Evolutionary conservation across 129 eudicot genomes (phyloP).

Genomic region (Flaveria robusta): DNA sequence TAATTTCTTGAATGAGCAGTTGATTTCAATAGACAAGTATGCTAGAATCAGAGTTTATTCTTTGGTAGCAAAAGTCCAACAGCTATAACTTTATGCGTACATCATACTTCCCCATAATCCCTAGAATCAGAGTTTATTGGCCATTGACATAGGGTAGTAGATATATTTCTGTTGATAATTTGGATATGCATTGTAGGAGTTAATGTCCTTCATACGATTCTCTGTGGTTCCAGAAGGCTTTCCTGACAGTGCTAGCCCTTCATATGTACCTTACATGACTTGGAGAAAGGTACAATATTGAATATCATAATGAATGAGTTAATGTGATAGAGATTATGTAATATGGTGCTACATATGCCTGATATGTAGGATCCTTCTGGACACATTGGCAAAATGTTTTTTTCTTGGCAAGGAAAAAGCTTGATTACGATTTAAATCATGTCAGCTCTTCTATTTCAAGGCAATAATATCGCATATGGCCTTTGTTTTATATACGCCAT

Average conservation of each 20-base stretch:
- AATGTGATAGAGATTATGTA: slow-evolving; percentile 18
- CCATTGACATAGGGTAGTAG: neutral
- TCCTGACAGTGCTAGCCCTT: slow-evolving; percentile 87
- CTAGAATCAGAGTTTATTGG: neutral
- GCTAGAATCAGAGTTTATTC: too few relatives aligned
- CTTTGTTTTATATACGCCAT: slow-evolving; percentile 6
- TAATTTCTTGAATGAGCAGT: too few relatives aligned
- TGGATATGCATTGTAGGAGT: slow-evolving; percentile 50
- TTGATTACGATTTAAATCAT: slow-evolving; percentile 98
- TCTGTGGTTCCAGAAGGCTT: slow-evolving; percentile 98
- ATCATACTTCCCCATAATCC: too few relatives aligned
- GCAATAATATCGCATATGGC: neutral
- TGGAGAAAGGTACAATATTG: slow-evolving; percentile 84
- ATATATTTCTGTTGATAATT: slow-evolving; percentile 14
- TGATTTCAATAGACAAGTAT: too few relatives aligned
- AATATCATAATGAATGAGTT: neutral
- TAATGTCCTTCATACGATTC: slow-evolving; percentile 76
- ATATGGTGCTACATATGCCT: slow-evolving; percentile 12
- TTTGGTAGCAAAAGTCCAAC: too few relatives aligned
- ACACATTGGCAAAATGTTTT: slow-evolving; percentile 94
- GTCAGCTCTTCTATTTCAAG: slow-evolving; percentile 32
- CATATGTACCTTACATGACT: slow-evolving; percentile 98
- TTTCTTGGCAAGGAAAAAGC: slow-evolving; percentile 94
- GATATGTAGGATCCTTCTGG: slow-evolving; percentile 90
- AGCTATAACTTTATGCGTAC: too few relatives aligned